Conservation (phyloP, 208 protist genomes). For the Zelonia costaricensis region DNA sequence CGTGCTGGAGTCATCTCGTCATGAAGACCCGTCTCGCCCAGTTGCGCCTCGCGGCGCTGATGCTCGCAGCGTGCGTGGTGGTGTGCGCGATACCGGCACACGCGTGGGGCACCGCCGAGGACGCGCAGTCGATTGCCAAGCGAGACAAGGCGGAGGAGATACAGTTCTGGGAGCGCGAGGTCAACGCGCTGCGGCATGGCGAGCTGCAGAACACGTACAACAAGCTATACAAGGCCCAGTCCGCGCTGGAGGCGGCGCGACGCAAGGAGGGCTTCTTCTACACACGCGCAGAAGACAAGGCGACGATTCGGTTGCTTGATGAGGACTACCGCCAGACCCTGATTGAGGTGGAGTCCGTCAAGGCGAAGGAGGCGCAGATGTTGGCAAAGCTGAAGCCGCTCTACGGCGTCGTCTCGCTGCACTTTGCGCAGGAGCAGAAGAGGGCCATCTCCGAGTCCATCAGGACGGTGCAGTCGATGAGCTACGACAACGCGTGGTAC, state of each 20-base stretch:
- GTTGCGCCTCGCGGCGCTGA: constrained; percentile 1
- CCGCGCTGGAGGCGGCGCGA: constrained; percentile 49
- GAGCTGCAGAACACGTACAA: constrained; percentile 36
- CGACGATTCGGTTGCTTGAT: constrained; percentile 73
- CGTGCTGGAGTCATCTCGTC: too few species aligned
- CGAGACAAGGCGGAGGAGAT: constrained; percentile 65
- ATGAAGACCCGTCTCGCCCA: background rate
- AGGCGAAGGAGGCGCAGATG: constrained; percentile 69
- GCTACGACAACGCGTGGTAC: constrained; percentile 89
- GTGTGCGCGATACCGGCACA: background rate
- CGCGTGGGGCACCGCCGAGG: constrained; percentile 5
- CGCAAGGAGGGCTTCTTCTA: constrained; percentile 71
- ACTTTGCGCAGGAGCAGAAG: constrained; percentile 82
- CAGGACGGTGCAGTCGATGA: constrained; percentile 53
- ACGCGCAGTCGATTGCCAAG: constrained; percentile 33
- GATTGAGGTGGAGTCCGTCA: constrained; percentile 47
- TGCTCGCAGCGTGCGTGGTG: constrained; percentile 12
- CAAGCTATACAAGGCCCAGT: constrained; percentile 42
- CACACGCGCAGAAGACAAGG: constrained; percentile 53
- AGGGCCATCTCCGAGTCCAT: constrained; percentile 58
- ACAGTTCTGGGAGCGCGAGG: constrained; percentile 59
- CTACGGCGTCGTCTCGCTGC: constrained; percentile 76
- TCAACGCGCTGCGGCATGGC: constrained; percentile 36
- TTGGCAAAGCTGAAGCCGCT: constrained; percentile 83
- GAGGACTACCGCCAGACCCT: constrained; percentile 55